These are phyloP conservation scores for Penicillium sp. DNA, from an alignment of 2,329 filamentous ascomycete species.

Conservation along the genomic window DNA sequence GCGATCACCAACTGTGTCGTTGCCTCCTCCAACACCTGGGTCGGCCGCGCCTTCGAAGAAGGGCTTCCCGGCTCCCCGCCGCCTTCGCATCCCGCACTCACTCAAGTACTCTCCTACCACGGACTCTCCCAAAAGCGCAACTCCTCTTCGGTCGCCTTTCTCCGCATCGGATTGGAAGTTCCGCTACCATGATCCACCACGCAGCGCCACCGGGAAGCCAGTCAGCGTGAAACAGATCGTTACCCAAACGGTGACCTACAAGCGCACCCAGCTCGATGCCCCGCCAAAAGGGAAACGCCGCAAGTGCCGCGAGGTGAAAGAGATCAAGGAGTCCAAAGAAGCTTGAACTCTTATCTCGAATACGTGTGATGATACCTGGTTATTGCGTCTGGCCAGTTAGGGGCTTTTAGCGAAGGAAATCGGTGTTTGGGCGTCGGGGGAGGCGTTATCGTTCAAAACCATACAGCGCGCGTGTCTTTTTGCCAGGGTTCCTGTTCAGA, in stretches of 20 bases:
- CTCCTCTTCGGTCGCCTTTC: conserved; percentile 66
- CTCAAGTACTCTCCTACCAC: conserved; percentile 63
- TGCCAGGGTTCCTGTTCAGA: no score
- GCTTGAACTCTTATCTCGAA: neutral
- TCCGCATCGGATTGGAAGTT: conserved; percentile 79
- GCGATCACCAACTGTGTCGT: conserved; percentile 50
- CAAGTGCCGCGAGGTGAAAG: conserved; percentile 48
- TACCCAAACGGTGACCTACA: conserved; percentile 91
- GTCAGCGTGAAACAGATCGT: conserved; percentile 82
- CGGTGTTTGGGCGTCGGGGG: neutral
- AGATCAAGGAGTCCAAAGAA: neutral
- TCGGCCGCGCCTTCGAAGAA: conserved; percentile 57
- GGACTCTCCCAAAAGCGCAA: conserved; percentile 60
- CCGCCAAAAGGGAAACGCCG: conserved; percentile 91
- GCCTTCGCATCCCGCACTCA: conserved; percentile 74
- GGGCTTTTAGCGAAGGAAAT: conserved; percentile 4
- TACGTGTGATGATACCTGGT: neutral
- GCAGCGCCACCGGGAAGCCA: conserved; percentile 60
- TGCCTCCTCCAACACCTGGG: conserved; percentile 61
- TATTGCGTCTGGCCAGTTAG: conserved; percentile 1
- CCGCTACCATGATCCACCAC: conserved; percentile 59
- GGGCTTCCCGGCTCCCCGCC: conserved; percentile 56
- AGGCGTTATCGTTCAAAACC: conserved; percentile 4
- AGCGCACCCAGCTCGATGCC: conserved; percentile 70
- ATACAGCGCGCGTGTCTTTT: no score